Evolutionary conservation across 345 rosid genomes (phyloP).

Genomic region (Diplotaxis tenuifolia): DNA sequence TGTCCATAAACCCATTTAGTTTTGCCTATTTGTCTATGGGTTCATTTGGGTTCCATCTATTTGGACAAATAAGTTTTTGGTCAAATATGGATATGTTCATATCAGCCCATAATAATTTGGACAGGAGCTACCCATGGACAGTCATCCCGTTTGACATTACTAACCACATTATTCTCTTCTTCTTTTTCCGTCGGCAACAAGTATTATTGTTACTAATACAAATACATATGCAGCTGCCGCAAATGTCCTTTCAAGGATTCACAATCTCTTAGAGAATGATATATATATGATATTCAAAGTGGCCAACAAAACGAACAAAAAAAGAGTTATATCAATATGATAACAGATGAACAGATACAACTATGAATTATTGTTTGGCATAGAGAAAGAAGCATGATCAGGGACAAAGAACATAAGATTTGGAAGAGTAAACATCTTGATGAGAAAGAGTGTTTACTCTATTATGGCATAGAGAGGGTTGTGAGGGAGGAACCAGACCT

Average conservation of each 20-base stretch:
- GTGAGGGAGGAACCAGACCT: slow-evolving; percentile 66
- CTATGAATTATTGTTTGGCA: background rate
- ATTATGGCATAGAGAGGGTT: slow-evolving; percentile 59
- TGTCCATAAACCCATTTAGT: no score
- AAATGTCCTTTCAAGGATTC: background rate
- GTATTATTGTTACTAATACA: background rate
- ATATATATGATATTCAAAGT: background rate
- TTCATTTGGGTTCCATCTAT: no score
- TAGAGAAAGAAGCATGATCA: slow-evolving; percentile 18
- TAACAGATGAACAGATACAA: no score
- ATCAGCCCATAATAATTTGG: no score
- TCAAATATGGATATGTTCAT: no score
- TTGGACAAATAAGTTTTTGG: no score
- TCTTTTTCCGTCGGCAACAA: background rate
- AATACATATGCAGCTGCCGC: background rate
- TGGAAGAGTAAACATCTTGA: slow-evolving; percentile 8
- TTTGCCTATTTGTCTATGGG: no score
- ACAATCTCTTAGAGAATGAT: background rate
- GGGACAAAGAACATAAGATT: slow-evolving; percentile 43
- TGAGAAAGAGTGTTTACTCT: slow-evolving; percentile 32
- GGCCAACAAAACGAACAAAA: background rate
- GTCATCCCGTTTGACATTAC: no score
- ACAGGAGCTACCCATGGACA: no score
- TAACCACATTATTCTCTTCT: background rate
- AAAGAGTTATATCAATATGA: background rate